Evolutionary conservation across 495 filamentous ascomycete genomes (phyloP), one percentile per base, ranked within the genome.

Genomic region (Penicillium silybi): DNA sequence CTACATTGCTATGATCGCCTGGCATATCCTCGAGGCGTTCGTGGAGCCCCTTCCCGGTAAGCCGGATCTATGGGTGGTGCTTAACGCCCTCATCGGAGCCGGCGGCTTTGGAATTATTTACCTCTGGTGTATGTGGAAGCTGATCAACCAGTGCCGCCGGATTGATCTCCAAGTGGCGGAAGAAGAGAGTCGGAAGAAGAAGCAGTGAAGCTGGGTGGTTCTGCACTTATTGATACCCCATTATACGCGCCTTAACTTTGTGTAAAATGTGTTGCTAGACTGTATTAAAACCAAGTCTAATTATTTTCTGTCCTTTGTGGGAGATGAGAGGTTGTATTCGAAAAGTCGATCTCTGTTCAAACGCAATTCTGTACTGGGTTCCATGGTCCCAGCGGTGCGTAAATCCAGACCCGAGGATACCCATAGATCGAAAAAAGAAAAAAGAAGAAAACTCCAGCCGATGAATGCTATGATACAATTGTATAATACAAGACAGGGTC

Each of bases 1-100:
- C 58, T 98, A 97, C 65, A 47, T 82, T 19, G 72, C 71, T 19
- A 95, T 96, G 84, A 70, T 81, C 11, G 74, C 64, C 20, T 92
- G 92, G 86, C 95, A 98, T 72, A 62, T 89, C 15, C 59, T 83
- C 3, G 93, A 96, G 61, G 71, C 75, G 6, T 81, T 80, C 54
- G 62, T 92, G 1, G 53, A 68, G 18, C 82, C 88, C 2, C 91
- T 91, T 5, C 58, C 75, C 2, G 75, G 75, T 26, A 96, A 92
- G 63, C 93, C 93, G 11, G 93, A 98, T 73, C 67, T 98, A 9
- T 97, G 91, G 90, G 85, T 92, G 7, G 95, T 98, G 1, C 70
- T 84, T 10, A 97, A 97, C 58, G 92, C 90, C 3, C 78, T 89
- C 19, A 72, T 97, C 8, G 93, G 92, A 6, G 87, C 87, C 23